A percentile compares a stretch with the other conserved stretches of the same genome.
Evolutionary conservation across 768 basidiomycete species (phyloP).

Genomic region (Cubamyces lactineus): DNA sequence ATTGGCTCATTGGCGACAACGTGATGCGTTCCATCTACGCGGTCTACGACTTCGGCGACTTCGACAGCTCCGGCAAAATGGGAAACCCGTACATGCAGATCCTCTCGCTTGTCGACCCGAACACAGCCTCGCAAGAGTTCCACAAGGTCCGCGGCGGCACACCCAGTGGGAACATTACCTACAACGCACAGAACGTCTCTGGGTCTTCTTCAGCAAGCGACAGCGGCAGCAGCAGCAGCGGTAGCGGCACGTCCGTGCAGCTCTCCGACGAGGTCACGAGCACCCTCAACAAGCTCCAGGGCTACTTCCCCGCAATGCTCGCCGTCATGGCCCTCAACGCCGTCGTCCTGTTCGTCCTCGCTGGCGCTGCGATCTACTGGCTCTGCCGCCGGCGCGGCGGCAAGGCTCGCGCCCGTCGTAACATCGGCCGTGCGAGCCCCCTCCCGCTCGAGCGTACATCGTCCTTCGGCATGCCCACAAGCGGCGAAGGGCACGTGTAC

Average conservation of each 20-base stretch:
- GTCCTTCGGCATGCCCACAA: conserved; percentile 19
- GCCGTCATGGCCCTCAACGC: conserved; percentile 80
- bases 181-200: conserved; percentile 49
- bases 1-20: conserved; percentile 84
- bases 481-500: conserved; percentile 44
- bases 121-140: conserved; percentile 73
- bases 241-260: conserved; percentile 48
- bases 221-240: conserved; percentile 26
- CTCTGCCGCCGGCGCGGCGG: conserved; percentile 51
- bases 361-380: conserved; percentile 54
- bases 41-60: conserved; percentile 86
- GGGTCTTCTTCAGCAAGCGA: conserved; percentile 35
- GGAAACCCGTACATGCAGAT: conserved; percentile 81
- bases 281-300: conserved; percentile 64
- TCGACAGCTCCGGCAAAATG: conserved; percentile 61
- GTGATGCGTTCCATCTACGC: conserved; percentile 82
- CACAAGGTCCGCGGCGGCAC: conserved; percentile 66
- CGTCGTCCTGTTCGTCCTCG: conserved; percentile 61
- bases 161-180: conserved; percentile 69
- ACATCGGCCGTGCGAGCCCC: conserved; percentile 52
- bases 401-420: conserved; percentile 39
- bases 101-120: conserved; percentile 67
- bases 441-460: conserved; percentile 55
- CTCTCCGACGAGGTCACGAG: conserved; percentile 60
- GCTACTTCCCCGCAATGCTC: conserved; percentile 72